Evolutionary conservation across 1,139 yeast genomes (phyloP), one percentile per base, ranked within the genome.

Genomic region (Pichia sorboxylosa): DNA sequence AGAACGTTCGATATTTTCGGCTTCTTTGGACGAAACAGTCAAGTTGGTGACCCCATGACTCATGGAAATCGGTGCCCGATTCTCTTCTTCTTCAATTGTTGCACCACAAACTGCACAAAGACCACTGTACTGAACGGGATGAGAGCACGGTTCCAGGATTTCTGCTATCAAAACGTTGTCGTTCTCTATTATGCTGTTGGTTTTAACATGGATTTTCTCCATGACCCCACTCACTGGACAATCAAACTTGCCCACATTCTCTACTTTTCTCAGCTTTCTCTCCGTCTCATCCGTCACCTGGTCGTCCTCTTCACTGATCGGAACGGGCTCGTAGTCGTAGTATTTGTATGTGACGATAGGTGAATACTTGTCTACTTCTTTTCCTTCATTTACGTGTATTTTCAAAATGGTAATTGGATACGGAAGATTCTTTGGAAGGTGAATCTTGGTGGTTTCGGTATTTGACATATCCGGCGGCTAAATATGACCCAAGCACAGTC

Each of bases 71-170:
- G 90, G 81, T 14, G 94, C 94, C 21, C 94, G 58, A 40, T 79
- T 84, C 46, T 75, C 75, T 41, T 83, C 94, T 42, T 77, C 92
- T 44, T 77, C 92, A n/a, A 87, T 69, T 3, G 82, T 68, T 38
- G 73, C 72, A 6, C 98, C 98, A 55, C 99, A 90, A 22, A 85
- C 59, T 0, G 96, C 97, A 61, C 99, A 90, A 29, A 90, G 63
- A 0, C 98, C 98, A 13, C 94, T 94, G 50, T 80, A 90, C 46
- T 90, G 96, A n/a, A 92, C 90, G 1, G 92, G 74, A 54, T 90
- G 99, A 9, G 84, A 67, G 50, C 99, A 90, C 0, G 93, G 87
- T 51, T 92, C 96, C 29, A 63, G 55, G 13, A 90, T 66, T 29
- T 64, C 58, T 26, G 76, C 67, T 18, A 85, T 58, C 5, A 58